Evolutionary conservation across 805 yeast genomes (phyloP), one percentile per base, ranked within the genome.

Genomic region (Nakazawaea molendinolei): DNA sequence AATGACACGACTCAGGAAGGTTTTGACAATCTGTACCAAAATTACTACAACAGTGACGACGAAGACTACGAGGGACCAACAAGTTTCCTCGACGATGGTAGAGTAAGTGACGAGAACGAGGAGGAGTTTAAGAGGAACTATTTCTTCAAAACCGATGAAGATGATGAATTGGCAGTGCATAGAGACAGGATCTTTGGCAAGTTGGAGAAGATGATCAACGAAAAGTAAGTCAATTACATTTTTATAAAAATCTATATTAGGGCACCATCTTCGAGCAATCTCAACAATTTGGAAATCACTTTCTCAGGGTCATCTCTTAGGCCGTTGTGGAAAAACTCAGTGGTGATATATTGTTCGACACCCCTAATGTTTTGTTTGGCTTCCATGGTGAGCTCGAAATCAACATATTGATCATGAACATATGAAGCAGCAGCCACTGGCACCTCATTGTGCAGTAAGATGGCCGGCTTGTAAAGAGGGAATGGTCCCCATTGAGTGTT

Each of bases 161-260:
- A 74, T 21, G 81, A 77, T 46, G 76, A 74, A 4, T 31, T 76
- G 44, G 86, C 86, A 0, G 63, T 68, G 2, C 79, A 80, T 47
- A 56, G 87, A 36, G 86, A 79, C 47, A 60, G 55, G 32, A 77
- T 79, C 5, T 79, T 79, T 52, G 75, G 75, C 1, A 63, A 61
- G 38, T 52, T 80, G 19, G 74, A 79, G 44, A 58, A 53, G 21
- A 69, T 76, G 80, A 69, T 80, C 13, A 55, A 72, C 23, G 67
- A 69, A 40, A 32, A 23, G 10, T 14, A 19, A 13, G n/a, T 10
- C n/a, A 8, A n/a, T 24, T 24, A 8, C 16, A 5, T 26, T n/a
- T 17, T 16, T 5, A 24, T 12, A 16, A 18, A n/a, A 17, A 23
- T 9, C 14, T 15, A 31, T 38, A 49, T 65, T 42, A 65, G 67